Evolutionary conservation across 2,329 filamentous ascomycete genomes (phyloP).

Genomic region (Trichoderma oligosporum): DNA sequence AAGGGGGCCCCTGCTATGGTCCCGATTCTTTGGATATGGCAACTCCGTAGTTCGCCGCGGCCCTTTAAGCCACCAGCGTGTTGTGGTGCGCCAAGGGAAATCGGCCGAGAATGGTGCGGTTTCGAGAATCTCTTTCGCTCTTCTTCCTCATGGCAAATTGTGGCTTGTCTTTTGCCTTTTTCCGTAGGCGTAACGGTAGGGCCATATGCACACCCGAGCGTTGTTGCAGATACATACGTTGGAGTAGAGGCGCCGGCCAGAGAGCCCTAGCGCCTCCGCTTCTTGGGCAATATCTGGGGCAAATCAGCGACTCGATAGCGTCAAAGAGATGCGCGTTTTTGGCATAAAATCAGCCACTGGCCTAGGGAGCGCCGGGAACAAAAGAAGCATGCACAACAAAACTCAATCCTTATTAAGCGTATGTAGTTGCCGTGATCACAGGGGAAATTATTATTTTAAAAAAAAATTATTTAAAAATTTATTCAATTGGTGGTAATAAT

Average conservation of each 20-base stretch:
- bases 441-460: too few species aligned
- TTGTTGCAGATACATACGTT: too few species aligned
- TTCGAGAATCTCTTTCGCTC: not conserved
- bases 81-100: slow-evolving; percentile 16
- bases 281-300: not conserved
- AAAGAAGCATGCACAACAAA: slow-evolving; percentile 13
- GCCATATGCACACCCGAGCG: slow-evolving; percentile 7
- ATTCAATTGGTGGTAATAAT: not conserved
- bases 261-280: not conserved
- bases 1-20: too few species aligned
- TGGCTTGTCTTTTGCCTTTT: slow-evolving; percentile 1
- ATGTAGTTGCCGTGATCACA: not conserved
- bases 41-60: slow-evolving; percentile 8
- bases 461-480: too few species aligned
- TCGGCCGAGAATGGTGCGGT: slow-evolving; percentile 10
- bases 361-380: not conserved
- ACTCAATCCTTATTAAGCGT: slow-evolving; percentile 13
- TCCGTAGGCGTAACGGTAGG: too few species aligned
- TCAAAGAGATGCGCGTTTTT: slow-evolving; percentile 12
- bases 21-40: too few species aligned
- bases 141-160: not conserved
- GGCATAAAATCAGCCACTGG: slow-evolving; percentile 5
- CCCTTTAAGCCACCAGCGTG: slow-evolving; percentile 10
- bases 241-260: not conserved
- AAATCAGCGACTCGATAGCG: not conserved